Base-by-base conservation (phyloP, 2,329 filamentous ascomycete genomes). In the Karstenula rhodostoma region DNA sequence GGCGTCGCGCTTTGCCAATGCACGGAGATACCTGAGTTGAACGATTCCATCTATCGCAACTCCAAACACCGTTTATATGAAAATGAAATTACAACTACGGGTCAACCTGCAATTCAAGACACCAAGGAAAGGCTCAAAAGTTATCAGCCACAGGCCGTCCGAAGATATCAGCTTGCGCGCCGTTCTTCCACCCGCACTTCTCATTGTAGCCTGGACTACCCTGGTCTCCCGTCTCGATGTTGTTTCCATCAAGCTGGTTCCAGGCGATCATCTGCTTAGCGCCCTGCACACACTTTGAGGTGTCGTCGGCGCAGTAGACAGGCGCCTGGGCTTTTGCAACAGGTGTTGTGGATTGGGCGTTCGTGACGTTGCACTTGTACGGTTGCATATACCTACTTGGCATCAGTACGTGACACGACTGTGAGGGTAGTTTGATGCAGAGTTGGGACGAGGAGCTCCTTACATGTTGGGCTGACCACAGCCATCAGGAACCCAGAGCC, bases 211-310 rank as follows among this genome's bases (percentile, higher is more conserved):
- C 66, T 2, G 69, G 70, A 8, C 62, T 67, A 12, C 62, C 42
- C 15, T 61, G 23, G 10, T 50, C 52, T 19, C 44, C 55, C 8
- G 65, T 68, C 42, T 69, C 60, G 49, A 72, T 67, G 37, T 73
- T 73, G 59, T 72, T 70, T 3, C 69, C 69, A 1, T 57, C 63
- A 9, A 19, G 17, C 57, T 73, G 82, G 56, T 84, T 77, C 78
- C 79, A 84, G 1, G 76, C 82, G 57, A 84, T 80, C 78, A 84
- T 84, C 67, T 84, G 82, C 71, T 84, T 84, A 0, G 83, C 80
- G 0, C 83, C 82, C 15, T 74, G 64, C 15, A 83, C 76, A 53
- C 83, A 85, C 48, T 79, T 78, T 37, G 69, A 75, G 13, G 65
- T 60, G 37, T 83, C 75, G 19, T 79, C 76, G 5, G 68, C 74